Evolutionary conservation across 75 land plant genomes (phyloP), one percentile per base, ranked within the genome.

Genomic region (Pinus albicaulis): DNA sequence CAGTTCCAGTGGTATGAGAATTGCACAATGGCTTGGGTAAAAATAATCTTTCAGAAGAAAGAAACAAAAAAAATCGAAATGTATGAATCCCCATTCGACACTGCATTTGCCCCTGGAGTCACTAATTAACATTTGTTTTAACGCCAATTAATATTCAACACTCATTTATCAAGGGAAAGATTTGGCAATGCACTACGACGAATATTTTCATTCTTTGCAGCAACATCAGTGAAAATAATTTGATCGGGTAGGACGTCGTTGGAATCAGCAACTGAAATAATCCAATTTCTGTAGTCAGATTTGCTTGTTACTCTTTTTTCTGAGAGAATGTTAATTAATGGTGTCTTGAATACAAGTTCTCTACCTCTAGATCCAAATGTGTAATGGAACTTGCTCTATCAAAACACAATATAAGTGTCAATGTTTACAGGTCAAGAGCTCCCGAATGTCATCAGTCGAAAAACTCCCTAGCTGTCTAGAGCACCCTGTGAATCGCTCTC

Each of bases 191-290:
- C 82, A 86, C 99, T 91, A 22, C 98, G 89, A 57, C 94, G 81
- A 41, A 98, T 98, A 73, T 98, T 98, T 65, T 98, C 99, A 77
- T 88, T 80, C 75, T 98, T 98, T 56, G 86, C 84, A 38, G 98
- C 98, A 75, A 98, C 99, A 91, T 98, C 99, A 15, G 98, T 98
- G 76, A 98, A 98, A 76, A 98, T 95, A 34, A 98, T 98, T 76
- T 92, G 98, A 28, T 95, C 99, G 41, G 95, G 87, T 24, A 80
- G 86, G 58, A 98, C 90, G 11, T 98, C 99, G 59, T 88, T 86
- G n/a, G 93, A 83, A 62, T 79, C 85, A 76, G 99, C 99, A 89
- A 89, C 99, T 97, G 88, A 62, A 83, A 36, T n/a, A 61, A 16
- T 34, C 26, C 28, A 28, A 15, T 22, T 75, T 17, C 55, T n/a